Evolutionary conservation across 2,329 filamentous ascomycete species (phyloP), one percentile per base, ranked within the genome.

Genomic region (Colletotrichum sansevieriae): DNA sequence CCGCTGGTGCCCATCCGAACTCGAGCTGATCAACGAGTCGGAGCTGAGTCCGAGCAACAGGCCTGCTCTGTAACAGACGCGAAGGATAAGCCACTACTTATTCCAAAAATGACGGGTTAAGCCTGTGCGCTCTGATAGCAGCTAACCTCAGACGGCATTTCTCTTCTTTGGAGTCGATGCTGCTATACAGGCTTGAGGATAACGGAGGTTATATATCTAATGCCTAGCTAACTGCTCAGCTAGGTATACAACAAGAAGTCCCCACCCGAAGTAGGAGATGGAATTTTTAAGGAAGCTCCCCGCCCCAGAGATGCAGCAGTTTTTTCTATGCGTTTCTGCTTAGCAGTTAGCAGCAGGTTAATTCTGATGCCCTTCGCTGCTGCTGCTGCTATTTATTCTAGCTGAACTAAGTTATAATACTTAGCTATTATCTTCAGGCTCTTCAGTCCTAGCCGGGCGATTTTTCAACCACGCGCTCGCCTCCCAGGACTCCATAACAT

Each of bases 101-200:
- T 44, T n/a, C 43, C 43, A 44, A 44, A 18, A 44, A 44, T 44
- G 43, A n/a, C 7, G 43, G 43, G 13, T 44, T 18, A 18, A 44
- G 4, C 43, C 13, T 44, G 6, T 44, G 43, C 43, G 13, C 43
- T 44, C 43, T 44, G 43, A n/a, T 44, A 12, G 6, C 43, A 18
- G 43, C 43, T n/a, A 44, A 44, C 43, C 43, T 44, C 15, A 44
- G 43, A n/a, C 43, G 43, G 43, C 43, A 18, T 44, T 44, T 44
- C 13, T 44, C 43, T 44, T n/a, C 43, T 44, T 44, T n/a, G 13
- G 43, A n/a, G 5, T 44, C 13, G 7, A 44, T n/a, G 43, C 43
- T 18, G 43, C 43, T 18, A 12, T 44, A 18, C 13, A 44, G 43
- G 43, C 43, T 18, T 44, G 41, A 44, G 41, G 41, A 44, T n/a